A percentile compares a stretch with the other conserved stretches of the same genome.
These are phyloP conservation scores for Encephalitozoon hellem DNA, from an alignment of 371 early-diverging fungal species.

Conservation along the genomic window DNA sequence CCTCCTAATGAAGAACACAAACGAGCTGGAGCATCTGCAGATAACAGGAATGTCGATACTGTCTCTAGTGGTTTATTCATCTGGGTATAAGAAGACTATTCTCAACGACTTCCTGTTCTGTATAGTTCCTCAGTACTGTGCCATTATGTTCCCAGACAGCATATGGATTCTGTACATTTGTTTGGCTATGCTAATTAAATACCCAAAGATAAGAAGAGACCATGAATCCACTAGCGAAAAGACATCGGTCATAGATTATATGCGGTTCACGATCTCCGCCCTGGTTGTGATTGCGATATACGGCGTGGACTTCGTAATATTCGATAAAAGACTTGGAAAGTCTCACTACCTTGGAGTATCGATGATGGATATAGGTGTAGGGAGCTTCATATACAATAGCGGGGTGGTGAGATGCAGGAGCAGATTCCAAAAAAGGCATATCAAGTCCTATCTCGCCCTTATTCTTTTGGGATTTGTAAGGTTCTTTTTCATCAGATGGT, in stretches of 20 bases:
- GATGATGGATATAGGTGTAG: constrained; percentile 61
- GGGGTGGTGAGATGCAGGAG: constrained; percentile 34
- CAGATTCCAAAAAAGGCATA: background rate
- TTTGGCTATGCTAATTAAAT: background rate
- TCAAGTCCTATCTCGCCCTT: constrained; percentile 25
- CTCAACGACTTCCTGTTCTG: constrained; percentile 25
- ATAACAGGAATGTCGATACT: constrained; percentile 7
- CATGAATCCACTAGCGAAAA: background rate
- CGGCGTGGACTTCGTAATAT: constrained; percentile 46
- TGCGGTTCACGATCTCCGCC: constrained; percentile 9
- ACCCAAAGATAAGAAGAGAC: background rate
- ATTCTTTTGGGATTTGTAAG: constrained; percentile 51
- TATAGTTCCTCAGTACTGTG: constrained; percentile 29
- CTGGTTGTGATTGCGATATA: constrained; percentile 52
- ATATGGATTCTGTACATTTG: background rate
- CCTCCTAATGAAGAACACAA: background rate
- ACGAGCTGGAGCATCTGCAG: constrained; percentile 9
- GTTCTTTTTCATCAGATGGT: constrained; percentile 20
- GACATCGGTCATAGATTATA: background rate
- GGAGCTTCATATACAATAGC: constrained; percentile 49
- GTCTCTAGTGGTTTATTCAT: constrained; percentile 15
- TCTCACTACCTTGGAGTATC: constrained; percentile 43
- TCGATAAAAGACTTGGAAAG: constrained; percentile 47
- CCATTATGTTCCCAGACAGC: constrained; percentile 17
- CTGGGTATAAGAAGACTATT: background rate